phyloP scores from a whole-genome alignment of 164 flowering plant genomes.

The Piper longum region DNA sequence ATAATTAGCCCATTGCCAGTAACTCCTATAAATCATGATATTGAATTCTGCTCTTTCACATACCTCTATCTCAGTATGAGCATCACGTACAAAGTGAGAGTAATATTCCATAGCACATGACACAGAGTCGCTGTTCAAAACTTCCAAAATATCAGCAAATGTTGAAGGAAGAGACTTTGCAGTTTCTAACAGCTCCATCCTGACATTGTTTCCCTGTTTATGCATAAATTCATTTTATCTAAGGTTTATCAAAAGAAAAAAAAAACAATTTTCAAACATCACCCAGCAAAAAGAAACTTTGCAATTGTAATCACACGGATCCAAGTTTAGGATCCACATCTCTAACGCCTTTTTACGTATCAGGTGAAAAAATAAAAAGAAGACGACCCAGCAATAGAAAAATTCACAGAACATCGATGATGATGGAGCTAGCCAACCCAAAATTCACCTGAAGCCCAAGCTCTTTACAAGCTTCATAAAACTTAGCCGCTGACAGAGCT shows the following conservation, averaged over 20 bases:
- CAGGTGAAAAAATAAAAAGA: neutral
- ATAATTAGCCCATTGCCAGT: neutral
- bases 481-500: conserved; percentile 75
- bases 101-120: conserved; percentile 67
- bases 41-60: neutral
- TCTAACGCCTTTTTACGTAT: too few relatives aligned
- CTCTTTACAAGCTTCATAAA: conserved; percentile 87
- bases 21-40: neutral
- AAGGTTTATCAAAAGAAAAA: neutral
- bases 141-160: conserved; percentile 55
- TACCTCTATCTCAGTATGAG: conserved; percentile 79
- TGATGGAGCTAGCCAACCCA: neutral
- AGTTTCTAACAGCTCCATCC: conserved; percentile 75
- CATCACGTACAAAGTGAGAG: conserved; percentile 70
- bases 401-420: neutral
- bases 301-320: too few relatives aligned
- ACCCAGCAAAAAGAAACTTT: too few relatives aligned
- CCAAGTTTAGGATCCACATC: too few relatives aligned
- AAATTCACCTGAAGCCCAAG: conserved; percentile 76
- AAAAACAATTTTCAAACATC: neutral
- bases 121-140: conserved; percentile 50
- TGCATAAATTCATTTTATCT: conserved; percentile 4
- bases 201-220: conserved; percentile 70
- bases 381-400: neutral
- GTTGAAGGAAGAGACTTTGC: conserved; percentile 69